Evolutionary conservation across 768 basidiomycete species (phyloP).

Genomic region (Coprinopsis strossmayeri): DNA sequence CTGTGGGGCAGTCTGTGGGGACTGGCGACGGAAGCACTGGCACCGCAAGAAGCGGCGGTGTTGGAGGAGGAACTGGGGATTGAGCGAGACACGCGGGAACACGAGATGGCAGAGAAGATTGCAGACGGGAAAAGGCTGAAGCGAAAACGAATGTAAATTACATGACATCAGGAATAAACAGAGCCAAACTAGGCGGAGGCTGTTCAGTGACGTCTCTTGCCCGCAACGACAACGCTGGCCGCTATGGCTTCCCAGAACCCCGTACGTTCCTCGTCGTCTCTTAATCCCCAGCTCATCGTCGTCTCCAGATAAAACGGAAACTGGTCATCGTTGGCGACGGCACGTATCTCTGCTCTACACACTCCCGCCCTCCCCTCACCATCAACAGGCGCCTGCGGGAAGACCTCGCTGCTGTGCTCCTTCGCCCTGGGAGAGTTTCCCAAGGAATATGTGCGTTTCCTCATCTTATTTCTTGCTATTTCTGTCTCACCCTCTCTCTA

Average conservation of each 20-base stretch:
- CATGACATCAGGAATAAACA: constrained; percentile 18
- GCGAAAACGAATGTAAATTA: constrained; percentile 35
- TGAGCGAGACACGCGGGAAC: constrained; percentile 71
- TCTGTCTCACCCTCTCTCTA: too few species aligned
- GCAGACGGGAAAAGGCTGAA: constrained; percentile 35
- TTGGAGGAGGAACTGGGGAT: constrained; percentile 81
- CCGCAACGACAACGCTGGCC: too few species aligned
- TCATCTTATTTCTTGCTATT: constrained; percentile 12
- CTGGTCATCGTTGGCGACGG: constrained; percentile 97
- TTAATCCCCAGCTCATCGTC: constrained; percentile 6
- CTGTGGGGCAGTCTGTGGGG: constrained; percentile 68
- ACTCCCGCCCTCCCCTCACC: constrained; percentile 13
- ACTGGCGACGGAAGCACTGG: constrained; percentile 57
- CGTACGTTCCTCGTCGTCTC: constrained; percentile 31
- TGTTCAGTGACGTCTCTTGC: constrained; percentile 9
- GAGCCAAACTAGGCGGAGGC: constrained; percentile 17
- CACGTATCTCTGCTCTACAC: constrained; percentile 29
- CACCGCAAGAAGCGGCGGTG: constrained; percentile 55
- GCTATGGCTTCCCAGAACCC: constrained; percentile 49
- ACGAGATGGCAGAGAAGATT: constrained; percentile 51
- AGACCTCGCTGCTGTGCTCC: constrained; percentile 86
- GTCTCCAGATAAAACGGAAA: constrained; percentile 79
- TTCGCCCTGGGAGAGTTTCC: constrained; percentile 95
- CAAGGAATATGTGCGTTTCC: constrained; percentile 80
- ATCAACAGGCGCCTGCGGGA: constrained; percentile 82